Base-by-base conservation (phyloP, 148 eudicot species). In the Cornus controversa region DNA sequence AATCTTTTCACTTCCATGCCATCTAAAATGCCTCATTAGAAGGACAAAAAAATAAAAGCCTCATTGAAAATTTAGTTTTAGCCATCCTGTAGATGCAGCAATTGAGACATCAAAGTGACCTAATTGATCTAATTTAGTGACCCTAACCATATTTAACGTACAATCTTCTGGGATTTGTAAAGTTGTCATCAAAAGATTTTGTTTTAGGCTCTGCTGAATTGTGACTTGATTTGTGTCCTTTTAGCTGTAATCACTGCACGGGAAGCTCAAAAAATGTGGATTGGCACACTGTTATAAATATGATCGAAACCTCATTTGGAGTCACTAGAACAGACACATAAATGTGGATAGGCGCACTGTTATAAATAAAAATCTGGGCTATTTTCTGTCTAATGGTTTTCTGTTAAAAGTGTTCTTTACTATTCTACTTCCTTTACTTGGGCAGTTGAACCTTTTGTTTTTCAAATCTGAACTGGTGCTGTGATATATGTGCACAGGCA, bases 401-500 rank as follows among this genome's bases (percentile, higher is more conserved):
- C 45, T 8, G 6, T 40, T 40, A 9, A 6, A 6, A 40, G 45
- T 9, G 45, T 40, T 40, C 45, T 40, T 4, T 40, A 40, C 45
- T 40, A 8, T 40, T 40, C 10, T 40, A 40, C 45, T 40, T 40
- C 57, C 57, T 50, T 50, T 47, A 1, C 14, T 47, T 50, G 20
- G 15, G 57, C 2, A 50, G 15, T 13, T 40, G 45, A 40, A n/a
- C n/a, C n/a, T n/a, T n/a, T n/a, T 50, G 13, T 50, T 16, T 50
- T 50, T 50, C 57, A 54, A 60, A 69, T 67, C 31, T 69, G 47
- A 54, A 68, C 22, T 37, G 37, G 23, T 45, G 28, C 20, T 26
- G 31, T 77, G 70, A 10, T 15, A 25, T 60, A 25, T 60, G 20
- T 37, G 50, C 57, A 73, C 87, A 96, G 99, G 99, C 29, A 96